phyloP scores from a whole-genome alignment of 2,329 filamentous ascomycete species.

The Neopestalotiopsis sp. region DNA sequence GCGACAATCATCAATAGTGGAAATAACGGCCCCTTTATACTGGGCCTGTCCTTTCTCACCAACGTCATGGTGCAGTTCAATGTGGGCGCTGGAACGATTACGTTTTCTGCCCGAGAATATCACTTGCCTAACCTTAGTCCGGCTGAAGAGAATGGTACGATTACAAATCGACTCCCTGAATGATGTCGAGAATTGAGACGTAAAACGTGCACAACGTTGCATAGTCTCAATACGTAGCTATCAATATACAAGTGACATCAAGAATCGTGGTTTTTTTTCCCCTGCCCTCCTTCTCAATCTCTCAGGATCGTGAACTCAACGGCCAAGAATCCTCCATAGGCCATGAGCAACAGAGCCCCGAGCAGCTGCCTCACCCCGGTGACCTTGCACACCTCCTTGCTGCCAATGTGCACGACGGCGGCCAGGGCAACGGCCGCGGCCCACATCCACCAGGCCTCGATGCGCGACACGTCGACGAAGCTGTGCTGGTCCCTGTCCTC shows the following conservation, averaged over 20 bases:
- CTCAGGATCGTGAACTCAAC: background rate
- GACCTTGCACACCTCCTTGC: background rate
- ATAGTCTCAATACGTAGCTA: no score
- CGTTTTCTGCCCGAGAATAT: slow-evolving; percentile 5
- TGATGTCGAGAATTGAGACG: no score
- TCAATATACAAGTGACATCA: no score
- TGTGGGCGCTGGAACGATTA: slow-evolving; percentile 48
- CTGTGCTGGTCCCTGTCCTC: background rate
- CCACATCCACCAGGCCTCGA: background rate
- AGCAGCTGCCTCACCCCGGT: background rate
- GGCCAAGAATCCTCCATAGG: background rate
- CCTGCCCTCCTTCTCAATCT: background rate
- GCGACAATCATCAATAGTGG: slow-evolving; percentile 45
- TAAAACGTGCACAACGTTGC: no score
- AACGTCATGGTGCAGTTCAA: slow-evolving; percentile 56
- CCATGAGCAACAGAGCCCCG: background rate
- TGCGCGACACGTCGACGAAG: background rate
- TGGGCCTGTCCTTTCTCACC: slow-evolving; percentile 56
- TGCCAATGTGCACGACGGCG: background rate
- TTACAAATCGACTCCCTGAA: no score
- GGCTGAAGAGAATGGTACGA: no score
- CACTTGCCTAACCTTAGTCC: background rate
- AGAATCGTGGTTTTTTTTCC: no score
- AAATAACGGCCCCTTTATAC: slow-evolving; percentile 35
- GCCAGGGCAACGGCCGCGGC: background rate